Base-by-base conservation (phyloP, 2,329 filamentous ascomycete genomes). In the Cyclaneusma minus region DNA sequence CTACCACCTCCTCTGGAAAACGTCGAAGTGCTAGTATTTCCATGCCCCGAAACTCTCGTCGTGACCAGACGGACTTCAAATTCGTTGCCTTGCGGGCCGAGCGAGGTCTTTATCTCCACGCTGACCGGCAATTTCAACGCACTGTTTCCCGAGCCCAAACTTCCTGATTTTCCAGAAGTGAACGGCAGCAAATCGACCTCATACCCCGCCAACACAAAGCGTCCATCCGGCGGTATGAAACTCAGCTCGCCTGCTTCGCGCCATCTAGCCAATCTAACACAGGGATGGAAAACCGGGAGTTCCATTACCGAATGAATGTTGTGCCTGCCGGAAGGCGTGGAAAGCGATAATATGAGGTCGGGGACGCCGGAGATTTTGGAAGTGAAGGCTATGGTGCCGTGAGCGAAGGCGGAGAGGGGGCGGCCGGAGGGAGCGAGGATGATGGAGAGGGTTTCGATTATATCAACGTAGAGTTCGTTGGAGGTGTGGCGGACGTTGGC, bases 381-480 rank as follows among this genome's bases (percentile, higher is more conserved):
- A 0, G 83, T 95, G 49, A 95, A 95, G 2, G 82, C 85, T 38
- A 98, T 87, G 4, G 83, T 91, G 10, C 89, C 89, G 40, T 89
- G 80, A 9, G 83, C 80, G 36, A 92, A 76, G 3, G 89, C 87
- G 6, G 82, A 74, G 13, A 98, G 62, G 1, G 87, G 77, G 9
- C 84, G 67, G 4, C 89, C 89, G 0, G 85, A 94, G 0, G 89
- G 89, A 1, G 89, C 84, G 21, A 95, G 65, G 0, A 79, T 93
- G 21, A 94, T 82, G 1, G 74, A 70, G 1, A 98, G 60, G 2
- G 81, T 83, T 56, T 98, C 89, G 34, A 98, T 72, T 8, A 98
- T 72, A 48, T 98, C 89, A 30, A 93, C 87, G 49, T 95, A 95
- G 39, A 98, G 64, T 51, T 98, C 89, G 52, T 95, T 98, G 29